Percentiles rank a stretch among this genome's conserved stretches.
phyloP scores from a whole-genome alignment of 148 eudicot species.

The Chenopodium berlandieri region DNA sequence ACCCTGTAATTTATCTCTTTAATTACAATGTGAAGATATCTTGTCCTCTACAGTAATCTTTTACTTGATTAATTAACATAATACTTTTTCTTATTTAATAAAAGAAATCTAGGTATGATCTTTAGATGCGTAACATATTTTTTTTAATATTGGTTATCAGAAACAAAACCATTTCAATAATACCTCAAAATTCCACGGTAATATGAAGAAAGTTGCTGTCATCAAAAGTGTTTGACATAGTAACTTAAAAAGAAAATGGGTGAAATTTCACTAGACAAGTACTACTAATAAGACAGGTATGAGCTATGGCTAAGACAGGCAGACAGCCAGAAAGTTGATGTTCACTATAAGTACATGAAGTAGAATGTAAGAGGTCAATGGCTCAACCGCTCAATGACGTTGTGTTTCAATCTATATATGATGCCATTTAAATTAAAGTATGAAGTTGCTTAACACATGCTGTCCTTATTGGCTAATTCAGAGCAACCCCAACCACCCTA shows the following conservation, averaged over 20 bases:
- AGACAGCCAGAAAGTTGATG: neutral
- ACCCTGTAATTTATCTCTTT: too few relatives aligned
- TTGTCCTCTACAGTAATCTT: too few relatives aligned
- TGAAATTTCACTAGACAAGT: neutral
- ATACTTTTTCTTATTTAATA: neutral
- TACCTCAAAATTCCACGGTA: neutral
- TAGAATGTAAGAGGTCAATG: neutral
- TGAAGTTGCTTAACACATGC: neutral
- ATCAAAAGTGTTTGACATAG: neutral
- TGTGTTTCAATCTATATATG: neutral
- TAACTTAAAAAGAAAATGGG: neutral
- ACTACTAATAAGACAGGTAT: neutral
- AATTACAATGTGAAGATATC: too few relatives aligned
- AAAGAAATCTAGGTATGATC: neutral
- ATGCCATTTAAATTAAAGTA: neutral
- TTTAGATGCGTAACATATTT: neutral
- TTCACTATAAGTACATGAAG: neutral
- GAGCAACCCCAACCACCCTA: too few relatives aligned
- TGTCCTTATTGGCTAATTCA: neutral
- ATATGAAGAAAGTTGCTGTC: neutral
- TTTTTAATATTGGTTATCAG: neutral
- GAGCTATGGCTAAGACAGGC: too few relatives aligned
- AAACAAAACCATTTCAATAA: neutral
- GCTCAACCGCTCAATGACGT: neutral
- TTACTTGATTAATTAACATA: too few relatives aligned